phyloP scores from a whole-genome alignment of 1,284 basidiomycete species.

The Cutaneotrichosporon cutaneum region DNA sequence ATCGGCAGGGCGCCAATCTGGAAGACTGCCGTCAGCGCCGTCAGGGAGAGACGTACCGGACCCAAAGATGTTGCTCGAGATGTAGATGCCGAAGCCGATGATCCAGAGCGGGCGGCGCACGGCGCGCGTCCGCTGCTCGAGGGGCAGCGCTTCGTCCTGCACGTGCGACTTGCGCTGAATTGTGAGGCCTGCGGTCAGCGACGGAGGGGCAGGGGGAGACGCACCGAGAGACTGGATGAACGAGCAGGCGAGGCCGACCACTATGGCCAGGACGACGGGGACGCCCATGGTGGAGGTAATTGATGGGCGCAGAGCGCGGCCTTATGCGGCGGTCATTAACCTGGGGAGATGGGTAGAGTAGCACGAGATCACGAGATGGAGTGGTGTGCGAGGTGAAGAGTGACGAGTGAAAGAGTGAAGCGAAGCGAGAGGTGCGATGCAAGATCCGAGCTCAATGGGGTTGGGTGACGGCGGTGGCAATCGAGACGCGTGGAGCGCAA shows the following conservation, averaged over 20 bases:
- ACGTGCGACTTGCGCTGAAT: slow-evolving; percentile 95
- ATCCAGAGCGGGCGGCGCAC: slow-evolving; percentile 81
- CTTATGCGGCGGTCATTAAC: slow-evolving; percentile 1
- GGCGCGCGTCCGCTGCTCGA: slow-evolving; percentile 65
- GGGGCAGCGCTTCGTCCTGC: slow-evolving; percentile 71
- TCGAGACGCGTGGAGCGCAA: background rate
- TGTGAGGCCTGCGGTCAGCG: slow-evolving; percentile 64
- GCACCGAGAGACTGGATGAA: slow-evolving; percentile 80
- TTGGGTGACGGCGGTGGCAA: background rate
- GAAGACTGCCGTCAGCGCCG: slow-evolving; percentile 60
- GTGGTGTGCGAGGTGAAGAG: background rate
- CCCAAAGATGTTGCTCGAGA: slow-evolving; percentile 86
- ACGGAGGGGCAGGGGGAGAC: slow-evolving; percentile 14
- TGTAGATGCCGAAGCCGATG: slow-evolving; percentile 78
- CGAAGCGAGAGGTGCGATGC: background rate
- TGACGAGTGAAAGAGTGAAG: too few relatives aligned
- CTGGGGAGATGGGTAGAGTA: background rate
- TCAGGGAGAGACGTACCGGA: slow-evolving; percentile 12
- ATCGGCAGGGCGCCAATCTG: slow-evolving; percentile 93
- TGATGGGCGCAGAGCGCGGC: background rate
- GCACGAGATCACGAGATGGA: background rate
- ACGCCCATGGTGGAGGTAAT: slow-evolving; percentile 41
- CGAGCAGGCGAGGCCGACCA: slow-evolving; percentile 78
- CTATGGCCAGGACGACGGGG: slow-evolving; percentile 62
- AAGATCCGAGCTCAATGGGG: background rate